Percentiles rank a stretch among this genome's conserved stretches.
Conservation (phyloP, 495 filamentous ascomycete genomes). For the Parathielavia hyrcaniae region DNA sequence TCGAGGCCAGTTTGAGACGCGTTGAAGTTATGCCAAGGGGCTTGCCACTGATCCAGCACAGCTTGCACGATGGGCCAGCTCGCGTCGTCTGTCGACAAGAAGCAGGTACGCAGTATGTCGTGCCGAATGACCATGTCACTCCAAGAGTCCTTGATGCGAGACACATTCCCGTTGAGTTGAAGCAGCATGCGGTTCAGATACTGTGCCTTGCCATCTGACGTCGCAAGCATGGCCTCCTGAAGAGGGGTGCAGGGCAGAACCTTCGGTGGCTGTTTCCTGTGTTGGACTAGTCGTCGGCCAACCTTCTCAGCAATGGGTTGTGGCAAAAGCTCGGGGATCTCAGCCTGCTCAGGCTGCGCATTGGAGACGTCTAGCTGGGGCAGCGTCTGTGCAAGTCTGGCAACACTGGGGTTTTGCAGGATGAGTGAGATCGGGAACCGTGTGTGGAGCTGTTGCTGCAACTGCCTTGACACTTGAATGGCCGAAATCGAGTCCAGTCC, state of each 20-base stretch:
- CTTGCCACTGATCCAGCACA: constrained; percentile 37
- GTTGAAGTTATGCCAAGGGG: constrained; percentile 32
- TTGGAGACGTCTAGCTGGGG: not conserved
- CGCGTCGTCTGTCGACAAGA: constrained; percentile 47
- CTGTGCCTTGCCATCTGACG: constrained; percentile 34
- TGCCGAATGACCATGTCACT: constrained; percentile 48
- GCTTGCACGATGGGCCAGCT: constrained; percentile 54
- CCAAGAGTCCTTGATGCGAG: constrained; percentile 43
- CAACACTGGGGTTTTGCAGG: constrained; percentile 54
- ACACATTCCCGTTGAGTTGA: constrained; percentile 22
- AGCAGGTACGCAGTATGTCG: constrained; percentile 58
- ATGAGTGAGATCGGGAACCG: constrained; percentile 56
- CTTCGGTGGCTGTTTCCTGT: constrained; percentile 38
- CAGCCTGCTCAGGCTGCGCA: not conserved
- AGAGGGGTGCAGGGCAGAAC: constrained; percentile 75
- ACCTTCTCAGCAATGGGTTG: constrained; percentile 32
- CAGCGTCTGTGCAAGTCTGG: constrained; percentile 46
- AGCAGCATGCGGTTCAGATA: constrained; percentile 45
- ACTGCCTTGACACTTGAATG: constrained; percentile 54
- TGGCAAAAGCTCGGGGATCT: constrained; percentile 33
- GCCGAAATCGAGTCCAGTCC: constrained; percentile 79
- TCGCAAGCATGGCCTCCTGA: constrained; percentile 72
- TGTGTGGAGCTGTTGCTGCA: constrained; percentile 39
- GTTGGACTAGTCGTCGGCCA: constrained; percentile 26
- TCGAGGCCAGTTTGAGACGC: constrained; percentile 19